These are phyloP conservation scores for Penicillium sp. DNA, from an alignment of 2,329 filamentous ascomycete species.

Conservation along the genomic window DNA sequence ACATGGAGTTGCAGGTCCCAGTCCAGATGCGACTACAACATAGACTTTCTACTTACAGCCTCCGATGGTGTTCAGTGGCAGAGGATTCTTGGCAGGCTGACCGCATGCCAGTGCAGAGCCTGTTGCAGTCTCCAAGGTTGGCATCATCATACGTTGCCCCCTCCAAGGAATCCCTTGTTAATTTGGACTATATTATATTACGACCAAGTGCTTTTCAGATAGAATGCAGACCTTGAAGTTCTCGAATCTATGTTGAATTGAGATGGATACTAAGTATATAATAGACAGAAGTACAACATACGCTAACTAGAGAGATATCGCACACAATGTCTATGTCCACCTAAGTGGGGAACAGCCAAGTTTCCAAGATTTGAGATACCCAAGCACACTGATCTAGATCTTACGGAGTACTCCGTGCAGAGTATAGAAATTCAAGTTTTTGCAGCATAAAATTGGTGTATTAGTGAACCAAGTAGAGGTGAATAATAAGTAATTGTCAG, in stretches of 20 bases:
- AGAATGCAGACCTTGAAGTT: background rate
- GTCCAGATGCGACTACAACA: constrained; percentile 1
- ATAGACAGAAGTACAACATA: too few species aligned
- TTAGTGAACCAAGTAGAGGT: too few species aligned
- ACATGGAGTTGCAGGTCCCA: constrained; percentile 8
- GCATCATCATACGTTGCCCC: constrained; percentile 12
- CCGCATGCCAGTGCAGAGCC: constrained; percentile 17
- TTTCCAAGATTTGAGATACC: background rate
- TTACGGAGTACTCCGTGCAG: background rate
- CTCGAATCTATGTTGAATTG: background rate
- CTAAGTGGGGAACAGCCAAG: background rate
- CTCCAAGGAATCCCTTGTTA: background rate
- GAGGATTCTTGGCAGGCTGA: constrained; percentile 14
- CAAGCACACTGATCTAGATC: background rate
- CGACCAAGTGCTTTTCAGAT: background rate
- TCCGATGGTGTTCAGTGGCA: constrained; percentile 1
- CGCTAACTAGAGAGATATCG: background rate
- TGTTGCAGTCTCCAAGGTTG: constrained; percentile 8
- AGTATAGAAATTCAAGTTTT: background rate
- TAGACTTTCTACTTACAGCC: constrained; percentile 3
- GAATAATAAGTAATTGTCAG: constrained; percentile 6
- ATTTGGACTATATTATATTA: background rate
- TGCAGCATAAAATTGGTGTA: too few species aligned
- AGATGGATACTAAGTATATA: background rate
- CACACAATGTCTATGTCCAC: background rate